A percentile compares a stretch with the other conserved stretches of the same genome.
Evolutionary conservation across 1,139 yeast species (phyloP).

Genomic region (Zygosaccharomyces pseudobailii): DNA sequence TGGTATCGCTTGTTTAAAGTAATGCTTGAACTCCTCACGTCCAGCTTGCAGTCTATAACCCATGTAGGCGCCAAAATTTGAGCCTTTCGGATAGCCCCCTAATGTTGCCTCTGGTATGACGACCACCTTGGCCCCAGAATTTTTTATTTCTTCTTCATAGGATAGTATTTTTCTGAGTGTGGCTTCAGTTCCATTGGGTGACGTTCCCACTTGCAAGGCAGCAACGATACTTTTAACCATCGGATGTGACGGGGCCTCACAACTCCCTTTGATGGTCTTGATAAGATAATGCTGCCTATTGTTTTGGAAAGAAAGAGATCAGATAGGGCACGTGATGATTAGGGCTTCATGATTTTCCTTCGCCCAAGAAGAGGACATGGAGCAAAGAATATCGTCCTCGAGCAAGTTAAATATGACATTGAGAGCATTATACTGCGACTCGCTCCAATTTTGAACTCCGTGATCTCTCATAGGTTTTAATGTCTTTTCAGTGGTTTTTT

Average conservation of each 20-base stretch:
- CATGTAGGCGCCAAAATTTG: constrained; percentile 37
- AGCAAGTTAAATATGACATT: too few relatives aligned
- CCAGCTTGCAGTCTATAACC: constrained; percentile 40
- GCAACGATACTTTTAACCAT: constrained; percentile 32
- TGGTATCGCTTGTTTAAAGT: constrained; percentile 21
- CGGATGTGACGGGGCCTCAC: neutral
- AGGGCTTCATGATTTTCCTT: too few relatives aligned
- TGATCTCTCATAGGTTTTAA: too few relatives aligned
- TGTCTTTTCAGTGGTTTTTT: too few relatives aligned
- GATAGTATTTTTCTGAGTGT: constrained; percentile 37
- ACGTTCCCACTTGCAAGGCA: constrained; percentile 38
- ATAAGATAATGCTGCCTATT: neutral
- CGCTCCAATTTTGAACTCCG: too few relatives aligned
- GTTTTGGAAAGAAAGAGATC: too few relatives aligned
- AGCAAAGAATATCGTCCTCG: too few relatives aligned
- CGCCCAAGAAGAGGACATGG: too few relatives aligned
- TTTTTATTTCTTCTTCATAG: constrained; percentile 34
- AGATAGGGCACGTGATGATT: too few relatives aligned
- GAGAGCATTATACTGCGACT: too few relatives aligned
- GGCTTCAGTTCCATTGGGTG: constrained; percentile 34
- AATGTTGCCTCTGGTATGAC: constrained; percentile 41
- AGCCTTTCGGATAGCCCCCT: constrained; percentile 43
- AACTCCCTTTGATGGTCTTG: neutral
- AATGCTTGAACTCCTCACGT: constrained; percentile 36
- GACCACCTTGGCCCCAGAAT: constrained; percentile 33